A percentile compares a stretch with the other conserved stretches of the same genome.
Conservation (phyloP, 768 basidiomycete genomes). For the Boletus rex-veris region DNA sequence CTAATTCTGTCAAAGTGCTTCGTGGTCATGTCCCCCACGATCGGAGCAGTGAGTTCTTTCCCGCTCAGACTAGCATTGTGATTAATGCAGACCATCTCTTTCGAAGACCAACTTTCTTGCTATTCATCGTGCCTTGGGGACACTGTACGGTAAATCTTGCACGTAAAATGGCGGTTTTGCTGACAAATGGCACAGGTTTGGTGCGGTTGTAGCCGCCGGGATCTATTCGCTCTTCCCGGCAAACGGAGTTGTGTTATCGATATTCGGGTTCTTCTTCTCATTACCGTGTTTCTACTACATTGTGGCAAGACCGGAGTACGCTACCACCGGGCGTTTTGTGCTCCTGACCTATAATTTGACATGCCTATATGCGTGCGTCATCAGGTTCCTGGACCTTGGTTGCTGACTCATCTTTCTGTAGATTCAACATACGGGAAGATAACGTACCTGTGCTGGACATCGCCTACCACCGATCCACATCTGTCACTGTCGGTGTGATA, state of each 20-base stretch:
- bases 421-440: slow-evolving; percentile 74
- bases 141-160: slow-evolving; percentile 52
- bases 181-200: slow-evolving; percentile 49
- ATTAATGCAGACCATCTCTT: slow-evolving; percentile 11
- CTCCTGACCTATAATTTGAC: slow-evolving; percentile 89
- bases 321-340: slow-evolving; percentile 74
- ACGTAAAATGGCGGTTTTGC: not conserved
- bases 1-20: slow-evolving; percentile 53
- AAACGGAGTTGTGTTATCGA: slow-evolving; percentile 65
- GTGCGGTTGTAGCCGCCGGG: slow-evolving; percentile 70
- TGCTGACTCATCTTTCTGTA: slow-evolving; percentile 25
- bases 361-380: slow-evolving; percentile 59
- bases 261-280: slow-evolving; percentile 87
- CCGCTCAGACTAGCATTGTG: not conserved
- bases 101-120: slow-evolving; percentile 80
- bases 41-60: slow-evolving; percentile 63
- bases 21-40: slow-evolving; percentile 87
- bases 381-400: not conserved
- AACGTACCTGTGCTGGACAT: slow-evolving; percentile 63
- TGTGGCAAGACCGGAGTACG: slow-evolving; percentile 71
- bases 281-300: slow-evolving; percentile 94
- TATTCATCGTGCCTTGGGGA: slow-evolving; percentile 80
- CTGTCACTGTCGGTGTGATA: slow-evolving; percentile 82
- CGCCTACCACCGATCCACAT: slow-evolving; percentile 71
- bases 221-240: slow-evolving; percentile 76